A percentile compares a stretch with the other conserved stretches of the same genome.
These are phyloP conservation scores for Edaphochlamys debaryana DNA, from an alignment of 139 green algal genomes.

Conservation along the genomic window DNA sequence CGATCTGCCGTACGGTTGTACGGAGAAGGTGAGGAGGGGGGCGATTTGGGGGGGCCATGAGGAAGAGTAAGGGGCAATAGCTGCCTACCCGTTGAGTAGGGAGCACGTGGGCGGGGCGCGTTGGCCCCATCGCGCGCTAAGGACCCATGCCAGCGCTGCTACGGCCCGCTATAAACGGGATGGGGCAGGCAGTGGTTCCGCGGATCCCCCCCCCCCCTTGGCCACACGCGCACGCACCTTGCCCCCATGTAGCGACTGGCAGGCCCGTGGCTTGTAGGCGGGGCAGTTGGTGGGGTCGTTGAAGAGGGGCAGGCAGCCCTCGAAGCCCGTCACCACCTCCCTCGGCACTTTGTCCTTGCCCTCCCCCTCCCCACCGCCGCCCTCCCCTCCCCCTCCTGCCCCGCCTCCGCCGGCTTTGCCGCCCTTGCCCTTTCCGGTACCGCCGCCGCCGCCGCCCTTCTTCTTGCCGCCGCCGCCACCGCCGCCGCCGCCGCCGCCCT, in stretches of 20 bases:
- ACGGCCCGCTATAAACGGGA: no score
- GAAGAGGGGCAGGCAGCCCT: conserved; percentile 62
- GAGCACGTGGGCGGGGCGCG: no score
- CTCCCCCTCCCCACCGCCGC: no score
- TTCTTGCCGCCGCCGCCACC: background rate
- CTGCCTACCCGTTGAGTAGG: no score
- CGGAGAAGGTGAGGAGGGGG: background rate
- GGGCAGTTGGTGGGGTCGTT: conserved; percentile 25
- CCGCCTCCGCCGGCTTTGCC: background rate
- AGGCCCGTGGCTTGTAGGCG: conserved; percentile 48
- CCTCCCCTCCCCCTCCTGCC: conserved; percentile 13
- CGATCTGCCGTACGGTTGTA: conserved; percentile 55
- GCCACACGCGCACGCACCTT: conserved; percentile 7
- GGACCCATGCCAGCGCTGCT: no score
- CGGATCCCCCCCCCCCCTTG: no score
- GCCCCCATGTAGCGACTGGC: conserved; percentile 68
- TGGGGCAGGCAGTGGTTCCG: no score
- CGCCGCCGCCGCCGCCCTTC: background rate
- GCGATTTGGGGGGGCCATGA: background rate
- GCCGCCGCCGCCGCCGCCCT: background rate
- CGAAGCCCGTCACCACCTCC: conserved; percentile 76
- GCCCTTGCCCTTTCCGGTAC: no score
- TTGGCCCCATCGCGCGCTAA: no score
- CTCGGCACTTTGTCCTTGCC: no score
- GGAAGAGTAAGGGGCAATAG: no score